Percentiles rank a stretch among this genome's conserved stretches.
These are phyloP conservation scores for Xylaria castorea DNA, from an alignment of 495 filamentous ascomycete genomes.

Conservation along the genomic window DNA sequence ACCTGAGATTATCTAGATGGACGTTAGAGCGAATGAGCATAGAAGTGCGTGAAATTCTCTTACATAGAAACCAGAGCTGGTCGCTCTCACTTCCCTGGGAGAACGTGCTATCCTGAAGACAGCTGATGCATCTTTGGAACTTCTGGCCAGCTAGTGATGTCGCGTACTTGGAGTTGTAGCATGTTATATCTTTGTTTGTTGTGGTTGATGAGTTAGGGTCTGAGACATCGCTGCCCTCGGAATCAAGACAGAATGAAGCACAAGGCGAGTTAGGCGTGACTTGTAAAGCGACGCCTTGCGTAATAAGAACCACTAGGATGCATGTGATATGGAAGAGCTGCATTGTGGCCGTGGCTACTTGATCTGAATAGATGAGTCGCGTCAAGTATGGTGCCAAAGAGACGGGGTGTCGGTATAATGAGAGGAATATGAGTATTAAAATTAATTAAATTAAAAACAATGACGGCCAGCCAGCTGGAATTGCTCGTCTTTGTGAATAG, in stretches of 20 bases:
- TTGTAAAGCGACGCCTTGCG: constrained; percentile 47
- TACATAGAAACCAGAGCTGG: constrained; percentile 60
- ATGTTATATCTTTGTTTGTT: constrained; percentile 52
- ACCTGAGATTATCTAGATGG: constrained; percentile 53
- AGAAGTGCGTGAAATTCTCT: constrained; percentile 26
- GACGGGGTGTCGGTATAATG: background rate
- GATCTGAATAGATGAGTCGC: background rate
- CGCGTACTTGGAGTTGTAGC: constrained; percentile 49
- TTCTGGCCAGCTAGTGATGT: constrained; percentile 46
- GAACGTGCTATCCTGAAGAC: constrained; percentile 57
- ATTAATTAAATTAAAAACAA: constrained; percentile 33
- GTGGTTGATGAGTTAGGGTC: constrained; percentile 55
- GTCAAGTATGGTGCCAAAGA: background rate
- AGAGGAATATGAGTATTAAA: constrained; percentile 15
- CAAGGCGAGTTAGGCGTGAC: constrained; percentile 62
- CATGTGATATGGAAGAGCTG: constrained; percentile 29
- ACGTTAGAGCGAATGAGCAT: constrained; percentile 31
- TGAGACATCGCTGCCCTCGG: constrained; percentile 45
- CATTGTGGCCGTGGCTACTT: constrained; percentile 20
- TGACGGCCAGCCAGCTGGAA: constrained; percentile 29
- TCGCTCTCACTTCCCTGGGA: constrained; percentile 53
- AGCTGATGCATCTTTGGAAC: constrained; percentile 57
- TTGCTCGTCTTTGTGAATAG: background rate
- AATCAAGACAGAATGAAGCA: constrained; percentile 52
- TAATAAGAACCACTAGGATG: constrained; percentile 35